These are phyloP conservation scores for Polygonum maritimum DNA, from an alignment of 148 eudicot genomes.

Conservation along the genomic window DNA sequence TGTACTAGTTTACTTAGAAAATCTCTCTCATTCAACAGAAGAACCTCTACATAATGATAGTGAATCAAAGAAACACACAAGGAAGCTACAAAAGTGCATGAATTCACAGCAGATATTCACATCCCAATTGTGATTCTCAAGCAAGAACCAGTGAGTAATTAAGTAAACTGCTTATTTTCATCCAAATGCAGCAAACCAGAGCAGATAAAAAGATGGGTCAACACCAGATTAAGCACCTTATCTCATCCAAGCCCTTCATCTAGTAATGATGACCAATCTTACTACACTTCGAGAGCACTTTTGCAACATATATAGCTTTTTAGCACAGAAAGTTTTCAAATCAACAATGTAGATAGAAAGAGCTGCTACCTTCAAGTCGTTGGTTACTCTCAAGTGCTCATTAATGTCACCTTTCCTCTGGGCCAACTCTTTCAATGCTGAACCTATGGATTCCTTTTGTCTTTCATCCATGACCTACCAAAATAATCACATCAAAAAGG, in stretches of 20 bases:
- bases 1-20: neutral
- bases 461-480: slow-evolving; percentile 78
- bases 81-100: neutral
- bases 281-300: neutral
- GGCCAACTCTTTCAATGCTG: slow-evolving; percentile 59
- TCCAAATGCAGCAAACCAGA: neutral
- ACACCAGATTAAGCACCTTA: neutral
- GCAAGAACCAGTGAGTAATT: neutral
- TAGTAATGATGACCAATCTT: neutral
- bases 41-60: neutral
- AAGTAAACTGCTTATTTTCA: neutral
- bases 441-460: slow-evolving; percentile 57
- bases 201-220: neutral
- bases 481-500: slow-evolving; percentile 12
- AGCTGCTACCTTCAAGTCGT: slow-evolving; percentile 55
- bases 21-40: neutral
- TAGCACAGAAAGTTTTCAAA: neutral
- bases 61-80: neutral
- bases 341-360: neutral
- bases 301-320: neutral
- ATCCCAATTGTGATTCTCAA: neutral
- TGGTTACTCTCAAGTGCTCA: slow-evolving; percentile 54
- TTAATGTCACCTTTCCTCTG: slow-evolving; percentile 69
- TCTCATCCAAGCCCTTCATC: slow-evolving; percentile 7
- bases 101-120: neutral